A percentile compares a stretch with the other conserved stretches of the same genome.
These are phyloP conservation scores for Nitzschia sp. DNA, from an alignment of 108 stramenopile genomes.

Conservation along the genomic window DNA sequence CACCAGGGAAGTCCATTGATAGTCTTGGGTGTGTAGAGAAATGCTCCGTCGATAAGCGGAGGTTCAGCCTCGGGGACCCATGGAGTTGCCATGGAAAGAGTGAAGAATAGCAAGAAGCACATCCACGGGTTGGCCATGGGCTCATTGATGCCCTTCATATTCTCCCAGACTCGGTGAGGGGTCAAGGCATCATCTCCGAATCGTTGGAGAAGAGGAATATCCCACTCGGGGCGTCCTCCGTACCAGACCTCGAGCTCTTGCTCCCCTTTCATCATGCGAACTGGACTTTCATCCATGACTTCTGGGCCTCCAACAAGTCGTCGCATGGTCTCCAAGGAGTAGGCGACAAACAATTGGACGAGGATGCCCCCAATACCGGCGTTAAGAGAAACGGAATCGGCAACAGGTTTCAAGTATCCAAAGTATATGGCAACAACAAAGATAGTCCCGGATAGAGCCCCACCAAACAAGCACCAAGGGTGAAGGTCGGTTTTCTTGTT, in stretches of 20 bases:
- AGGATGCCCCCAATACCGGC: background rate
- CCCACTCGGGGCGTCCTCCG: constrained; percentile 11
- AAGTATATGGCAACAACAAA: background rate
- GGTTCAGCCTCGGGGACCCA: background rate
- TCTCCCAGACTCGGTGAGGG: background rate
- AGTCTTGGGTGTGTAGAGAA: no score
- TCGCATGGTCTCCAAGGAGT: background rate
- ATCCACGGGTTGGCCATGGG: constrained; percentile 8
- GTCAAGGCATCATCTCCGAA: constrained; percentile 17
- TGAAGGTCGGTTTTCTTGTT: background rate
- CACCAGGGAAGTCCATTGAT: no score
- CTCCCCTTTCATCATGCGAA: background rate
- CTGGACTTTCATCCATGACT: background rate
- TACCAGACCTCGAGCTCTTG: constrained; percentile 3
- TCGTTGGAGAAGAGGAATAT: background rate
- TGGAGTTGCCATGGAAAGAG: background rate
- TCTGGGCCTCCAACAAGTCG: background rate
- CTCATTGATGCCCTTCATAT: constrained; percentile 14
- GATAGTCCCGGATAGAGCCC: background rate
- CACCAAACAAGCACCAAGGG: background rate
- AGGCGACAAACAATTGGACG: constrained; percentile 2
- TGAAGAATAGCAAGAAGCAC: constrained; percentile 1
- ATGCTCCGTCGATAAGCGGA: background rate
- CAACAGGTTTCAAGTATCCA: background rate
- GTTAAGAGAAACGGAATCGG: constrained; percentile 4